Percentiles rank a stretch among this genome's conserved stretches.
Conservation (phyloP, 306 rosid species). For the Luffa acutangula region DNA sequence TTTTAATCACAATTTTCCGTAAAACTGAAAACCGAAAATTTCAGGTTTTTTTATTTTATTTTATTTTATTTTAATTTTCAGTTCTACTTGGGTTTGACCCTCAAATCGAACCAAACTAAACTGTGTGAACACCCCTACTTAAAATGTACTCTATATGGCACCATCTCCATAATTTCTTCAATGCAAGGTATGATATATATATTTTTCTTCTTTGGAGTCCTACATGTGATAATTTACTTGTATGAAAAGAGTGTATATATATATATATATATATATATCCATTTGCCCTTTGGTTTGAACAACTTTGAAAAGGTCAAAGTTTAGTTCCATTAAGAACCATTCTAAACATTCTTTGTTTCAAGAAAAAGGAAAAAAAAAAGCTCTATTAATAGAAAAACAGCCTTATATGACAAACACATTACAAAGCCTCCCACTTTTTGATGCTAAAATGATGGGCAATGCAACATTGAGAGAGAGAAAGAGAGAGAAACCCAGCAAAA, state of each 20-base stretch:
- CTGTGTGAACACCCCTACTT: neutral
- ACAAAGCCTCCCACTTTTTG: constrained; percentile 25
- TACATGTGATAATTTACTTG: neutral
- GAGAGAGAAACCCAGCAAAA: neutral
- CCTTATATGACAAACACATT: neutral
- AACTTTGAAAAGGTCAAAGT: constrained; percentile 3
- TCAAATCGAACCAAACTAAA: too few species aligned
- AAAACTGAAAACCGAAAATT: too few species aligned
- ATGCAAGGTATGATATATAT: neutral
- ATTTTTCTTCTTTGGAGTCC: neutral
- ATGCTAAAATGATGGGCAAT: constrained; percentile 30
- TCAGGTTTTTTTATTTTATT: too few species aligned
- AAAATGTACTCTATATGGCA: neutral
- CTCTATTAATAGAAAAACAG: neutral
- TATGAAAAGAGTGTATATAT: neutral
- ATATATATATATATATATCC: too few species aligned
- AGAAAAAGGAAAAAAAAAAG: neutral
- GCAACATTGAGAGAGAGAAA: constrained; percentile 17
- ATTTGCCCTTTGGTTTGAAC: neutral
- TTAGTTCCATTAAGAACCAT: neutral
- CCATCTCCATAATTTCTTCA: neutral
- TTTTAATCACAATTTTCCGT: too few species aligned
- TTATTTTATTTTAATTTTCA: too few species aligned
- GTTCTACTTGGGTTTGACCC: too few species aligned
- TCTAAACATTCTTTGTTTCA: neutral